Base-by-base conservation (phyloP, 1,284 basidiomycete genomes). In the Abortiporus biennis region DNA sequence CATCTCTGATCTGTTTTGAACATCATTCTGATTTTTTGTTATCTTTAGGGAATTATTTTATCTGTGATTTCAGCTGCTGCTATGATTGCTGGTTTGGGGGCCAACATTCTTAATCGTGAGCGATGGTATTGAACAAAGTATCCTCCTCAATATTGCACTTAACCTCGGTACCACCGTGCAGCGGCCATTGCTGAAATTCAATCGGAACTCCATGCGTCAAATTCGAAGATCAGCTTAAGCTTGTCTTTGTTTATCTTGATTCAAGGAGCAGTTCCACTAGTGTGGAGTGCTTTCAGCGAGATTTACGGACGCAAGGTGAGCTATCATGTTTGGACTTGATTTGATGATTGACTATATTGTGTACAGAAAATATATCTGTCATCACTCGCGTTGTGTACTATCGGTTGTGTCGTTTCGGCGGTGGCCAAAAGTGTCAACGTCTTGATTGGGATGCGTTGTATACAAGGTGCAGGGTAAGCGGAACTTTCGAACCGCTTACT, bases 261-360 rank as follows among this genome's bases (percentile, higher is more conserved):
- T n/a, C 87, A 90, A 59, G 88, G 88, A 1, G 58, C 65, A 6
- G 62, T 80, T 38, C 87, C 87, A 0, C 54, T 86, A 11, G 40
- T 85, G 3, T 91, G 89, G 88, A 78, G 72, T 40, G 72, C 78
- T 0, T 63, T 85, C n/a, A 85, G 81, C 40, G 89, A 93, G 59
- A 76, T 94, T 37, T 81, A 79, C 49, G 90, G 89, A 5, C 69
- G 90, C 36, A 91, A 87, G 70, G 83, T 82, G 50, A 25, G 68
- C n/a, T 6, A 15, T 4, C 21, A 39, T 13, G 16, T 24, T 11
- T 35, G 6, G 12, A 34, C 11, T 35, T 8, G 3, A 15, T 21
- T 4, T 12, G 15, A 6, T 4, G 24, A 12, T 19, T 40, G 3
- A 31, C 17, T 12, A 41, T 21, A n/a, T 11, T 6, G 3, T 27